Conservation (phyloP, 306 rosid species). For the Corylus avellana region DNA sequence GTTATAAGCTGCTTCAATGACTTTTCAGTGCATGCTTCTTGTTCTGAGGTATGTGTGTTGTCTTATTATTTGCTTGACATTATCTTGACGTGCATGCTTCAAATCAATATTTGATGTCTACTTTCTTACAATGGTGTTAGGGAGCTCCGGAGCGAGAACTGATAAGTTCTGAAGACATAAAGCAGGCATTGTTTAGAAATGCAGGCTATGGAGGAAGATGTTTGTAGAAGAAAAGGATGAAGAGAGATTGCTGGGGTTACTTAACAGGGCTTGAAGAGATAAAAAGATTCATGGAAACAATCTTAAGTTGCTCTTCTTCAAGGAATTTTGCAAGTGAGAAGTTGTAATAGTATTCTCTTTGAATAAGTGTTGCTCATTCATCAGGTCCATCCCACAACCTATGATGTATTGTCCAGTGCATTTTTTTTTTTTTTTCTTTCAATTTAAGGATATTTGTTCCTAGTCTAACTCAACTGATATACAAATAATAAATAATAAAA, state of each 20-base stretch:
- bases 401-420: slow-evolving; percentile 37
- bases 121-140: slow-evolving; percentile 37
- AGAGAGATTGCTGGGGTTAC: slow-evolving; percentile 13
- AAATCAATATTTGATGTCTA: slow-evolving; percentile 7
- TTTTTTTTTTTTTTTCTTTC: neutral
- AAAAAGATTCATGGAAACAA: neutral
- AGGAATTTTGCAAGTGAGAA: slow-evolving; percentile 43
- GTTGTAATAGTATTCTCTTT: slow-evolving; percentile 33
- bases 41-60: slow-evolving; percentile 70
- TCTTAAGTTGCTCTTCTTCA: slow-evolving; percentile 24
- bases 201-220: slow-evolving; percentile 98
- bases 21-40: slow-evolving; percentile 91
- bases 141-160: slow-evolving; percentile 56
- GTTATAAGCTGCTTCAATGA: slow-evolving; percentile 95
- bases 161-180: slow-evolving; percentile 68
- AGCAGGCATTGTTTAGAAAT: slow-evolving; percentile 90
- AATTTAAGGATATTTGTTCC: slow-evolving; percentile 8
- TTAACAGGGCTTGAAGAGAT: neutral
- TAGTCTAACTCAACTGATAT: slow-evolving; percentile 12
- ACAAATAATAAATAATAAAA: neutral
- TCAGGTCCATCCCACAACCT: slow-evolving; percentile 38
- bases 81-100: slow-evolving; percentile 21
- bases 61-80: neutral
- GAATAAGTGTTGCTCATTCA: slow-evolving; percentile 47
- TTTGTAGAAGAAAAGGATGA: slow-evolving; percentile 45